Base-by-base conservation (phyloP, 768 basidiomycete genomes). In the Phanerodontia chrysosporium region DNA sequence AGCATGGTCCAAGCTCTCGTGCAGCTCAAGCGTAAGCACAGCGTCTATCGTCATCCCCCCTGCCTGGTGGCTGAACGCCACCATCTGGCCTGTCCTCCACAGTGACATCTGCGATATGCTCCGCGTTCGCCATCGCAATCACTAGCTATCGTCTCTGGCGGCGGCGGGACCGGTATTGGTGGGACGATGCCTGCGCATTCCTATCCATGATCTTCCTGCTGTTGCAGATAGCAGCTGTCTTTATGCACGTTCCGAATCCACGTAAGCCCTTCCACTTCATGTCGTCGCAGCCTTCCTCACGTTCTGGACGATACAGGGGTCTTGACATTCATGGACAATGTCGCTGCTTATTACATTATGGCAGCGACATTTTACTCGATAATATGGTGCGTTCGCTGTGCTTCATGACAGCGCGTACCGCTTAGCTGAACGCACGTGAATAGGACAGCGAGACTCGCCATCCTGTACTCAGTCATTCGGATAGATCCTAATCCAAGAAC, bases 391-490 rank as follows among this genome's bases (percentile, higher is more conserved):
- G 29, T 53, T 45, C 12, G 18, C 22, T 51, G n/a, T 36, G 24
- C n/a, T 9, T 16, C 30, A 16, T n/a, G 35, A 10, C 27, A 16
- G 46, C 45, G 29, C 29, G 13, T 35, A 35, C 29, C 29, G 29
- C 49, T 29, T 49, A 12, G 18, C 29, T 49, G 27, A 28, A 29
- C n/a, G n/a, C n/a, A 32, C 27, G 35, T 36, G 29, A 8, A n/a
- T 39, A 60, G 59, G 59, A 60, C 59, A 7, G 67, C 82, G 2
- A 76, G 82, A 21, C 69, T 81, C n/a, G 77, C 80, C 25, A 82
- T 83, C 45, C 68, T 84, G 7, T 80, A 80, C 69, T 82, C 81
- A 6, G 74, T 84, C 59, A 77, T 83, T 54, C 79, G 83, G 36
- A 74, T 83, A 64, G 78, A 79, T 54, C 77, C 78, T 1, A 73